Evolutionary conservation across 2,329 filamentous ascomycete genomes (phyloP).

Genomic region (Dendryphion nanum): DNA sequence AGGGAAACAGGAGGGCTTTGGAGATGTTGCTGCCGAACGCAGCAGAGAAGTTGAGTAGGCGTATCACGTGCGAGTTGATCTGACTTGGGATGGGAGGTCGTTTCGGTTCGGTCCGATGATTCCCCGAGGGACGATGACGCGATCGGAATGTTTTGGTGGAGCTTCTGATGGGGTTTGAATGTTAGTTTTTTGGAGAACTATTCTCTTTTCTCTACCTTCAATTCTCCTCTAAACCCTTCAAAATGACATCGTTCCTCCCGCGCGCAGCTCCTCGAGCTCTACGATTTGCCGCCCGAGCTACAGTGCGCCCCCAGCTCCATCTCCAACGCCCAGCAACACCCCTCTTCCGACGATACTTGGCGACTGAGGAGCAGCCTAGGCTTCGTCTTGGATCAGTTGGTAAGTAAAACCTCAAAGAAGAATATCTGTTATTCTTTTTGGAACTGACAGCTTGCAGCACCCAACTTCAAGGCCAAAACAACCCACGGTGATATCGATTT

Average conservation of each 20-base stretch:
- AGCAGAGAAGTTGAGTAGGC: too few relatives aligned
- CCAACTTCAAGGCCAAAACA: constrained; percentile 82
- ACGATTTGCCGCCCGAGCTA: constrained; percentile 14
- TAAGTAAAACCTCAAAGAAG: constrained; percentile 11
- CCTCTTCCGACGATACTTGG: constrained; percentile 38
- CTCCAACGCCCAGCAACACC: constrained; percentile 25
- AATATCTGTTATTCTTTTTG: background rate
- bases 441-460: constrained; percentile 57
- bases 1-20: too few relatives aligned
- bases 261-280: constrained; percentile 37
- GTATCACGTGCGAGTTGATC: too few relatives aligned
- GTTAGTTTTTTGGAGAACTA: too few relatives aligned
- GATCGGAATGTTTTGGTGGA: too few relatives aligned
- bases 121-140: too few relatives aligned
- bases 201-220: background rate
- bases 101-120: too few relatives aligned
- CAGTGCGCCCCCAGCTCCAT: constrained; percentile 23
- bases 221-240: too few relatives aligned
- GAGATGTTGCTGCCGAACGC: too few relatives aligned
- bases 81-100: too few relatives aligned
- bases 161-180: too few relatives aligned
- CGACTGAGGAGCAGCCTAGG: constrained; percentile 40
- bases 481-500: constrained; percentile 77
- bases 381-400: constrained; percentile 45
- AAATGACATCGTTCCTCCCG: constrained; percentile 36